Percentiles rank a stretch among this genome's conserved stretches.
Conservation (phyloP, 225 moss, liverwort and hornwort species). For the Antitrichia curtipendula region DNA sequence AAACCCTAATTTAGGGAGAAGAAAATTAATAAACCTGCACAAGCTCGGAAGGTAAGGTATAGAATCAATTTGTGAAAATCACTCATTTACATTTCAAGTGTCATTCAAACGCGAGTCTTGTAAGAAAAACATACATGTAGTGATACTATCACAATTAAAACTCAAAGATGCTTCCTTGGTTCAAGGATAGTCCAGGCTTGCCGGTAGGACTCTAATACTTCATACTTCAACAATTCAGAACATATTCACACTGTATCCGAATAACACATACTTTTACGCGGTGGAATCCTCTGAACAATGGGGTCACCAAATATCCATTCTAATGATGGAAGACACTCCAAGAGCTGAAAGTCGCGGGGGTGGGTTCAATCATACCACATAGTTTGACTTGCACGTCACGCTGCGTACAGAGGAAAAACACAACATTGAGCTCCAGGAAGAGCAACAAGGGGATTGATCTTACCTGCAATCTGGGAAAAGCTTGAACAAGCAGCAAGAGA, state of each 20-base stretch:
- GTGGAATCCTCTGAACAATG: not conserved
- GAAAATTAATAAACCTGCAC: not conserved
- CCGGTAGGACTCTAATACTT: not conserved
- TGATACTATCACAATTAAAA: not conserved
- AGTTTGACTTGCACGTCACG: not conserved
- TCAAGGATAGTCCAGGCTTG: not conserved
- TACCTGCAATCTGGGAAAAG: constrained; percentile 81
- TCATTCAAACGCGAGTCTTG: not conserved
- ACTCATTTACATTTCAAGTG: not conserved
- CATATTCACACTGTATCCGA: not conserved
- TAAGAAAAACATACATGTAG: not conserved
- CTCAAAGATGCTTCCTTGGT: not conserved
- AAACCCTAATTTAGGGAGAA: not conserved
- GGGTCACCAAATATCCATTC: not conserved
- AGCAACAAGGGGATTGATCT: not conserved
- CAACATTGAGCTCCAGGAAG: not conserved
- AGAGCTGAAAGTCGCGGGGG: not conserved
- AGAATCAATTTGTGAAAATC: not conserved
- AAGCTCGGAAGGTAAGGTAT: not conserved
- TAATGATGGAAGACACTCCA: not conserved
- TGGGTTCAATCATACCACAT: not conserved
- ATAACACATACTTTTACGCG: not conserved
- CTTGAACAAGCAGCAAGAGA: constrained; percentile 62
- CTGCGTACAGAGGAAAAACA: not conserved
- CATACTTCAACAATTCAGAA: not conserved